A percentile compares a stretch with the other conserved stretches of the same genome.
Evolutionary conservation across 2,329 filamentous ascomycete genomes (phyloP).

Genomic region (Xylariales sp.): DNA sequence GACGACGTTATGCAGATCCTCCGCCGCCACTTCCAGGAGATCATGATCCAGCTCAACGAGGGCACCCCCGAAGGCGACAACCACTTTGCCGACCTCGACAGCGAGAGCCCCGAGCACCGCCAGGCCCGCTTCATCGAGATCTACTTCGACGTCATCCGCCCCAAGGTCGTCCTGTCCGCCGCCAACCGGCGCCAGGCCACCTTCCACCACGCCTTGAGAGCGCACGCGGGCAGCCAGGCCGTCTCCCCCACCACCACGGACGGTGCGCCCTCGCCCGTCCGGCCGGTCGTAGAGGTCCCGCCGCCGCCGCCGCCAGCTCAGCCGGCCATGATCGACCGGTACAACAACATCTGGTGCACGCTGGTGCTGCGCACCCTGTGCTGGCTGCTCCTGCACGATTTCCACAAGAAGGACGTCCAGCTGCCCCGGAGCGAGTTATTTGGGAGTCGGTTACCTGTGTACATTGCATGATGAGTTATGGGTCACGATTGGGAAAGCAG

Average conservation of each 20-base stretch:
- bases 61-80: too few relatives aligned
- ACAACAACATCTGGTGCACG: slow-evolving; percentile 47
- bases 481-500: too few relatives aligned
- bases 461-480: slow-evolving; percentile 46
- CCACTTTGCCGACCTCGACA: slow-evolving; percentile 44
- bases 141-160: slow-evolving; percentile 44
- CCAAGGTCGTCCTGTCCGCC: too few relatives aligned
- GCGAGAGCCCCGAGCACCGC: slow-evolving; percentile 42
- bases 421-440: slow-evolving; percentile 47
- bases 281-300: too few relatives aligned
- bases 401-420: slow-evolving; percentile 49
- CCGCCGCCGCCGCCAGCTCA: too few relatives aligned
- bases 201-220: too few relatives aligned
- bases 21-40: slow-evolving; percentile 45
- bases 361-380: slow-evolving; percentile 54
- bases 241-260: too few relatives aligned
- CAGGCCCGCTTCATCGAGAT: slow-evolving; percentile 47
- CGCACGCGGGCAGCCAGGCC: too few relatives aligned
- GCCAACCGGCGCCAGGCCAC: too few relatives aligned
- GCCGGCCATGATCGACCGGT: too few relatives aligned
- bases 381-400: slow-evolving; percentile 55
- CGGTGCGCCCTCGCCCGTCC: too few relatives aligned
- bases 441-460: slow-evolving; percentile 52
- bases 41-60: too few relatives aligned
- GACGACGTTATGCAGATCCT: slow-evolving; percentile 38